Conservation (phyloP, 2,329 filamentous ascomycete species). For the Xylaria multiplex region DNA sequence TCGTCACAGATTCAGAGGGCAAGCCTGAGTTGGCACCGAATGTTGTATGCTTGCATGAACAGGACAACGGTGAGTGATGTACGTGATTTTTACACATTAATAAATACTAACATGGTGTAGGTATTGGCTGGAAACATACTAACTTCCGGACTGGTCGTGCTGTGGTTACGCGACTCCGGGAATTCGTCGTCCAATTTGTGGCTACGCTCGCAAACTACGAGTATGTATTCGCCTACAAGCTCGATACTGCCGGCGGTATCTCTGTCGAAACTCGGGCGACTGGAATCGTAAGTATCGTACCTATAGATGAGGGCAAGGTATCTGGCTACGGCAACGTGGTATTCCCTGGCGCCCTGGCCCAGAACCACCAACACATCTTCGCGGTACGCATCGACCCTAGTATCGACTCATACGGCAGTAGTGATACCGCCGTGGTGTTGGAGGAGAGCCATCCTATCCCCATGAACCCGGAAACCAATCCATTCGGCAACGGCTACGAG, state of each 20-base stretch:
- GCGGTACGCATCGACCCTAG: constrained; percentile 71
- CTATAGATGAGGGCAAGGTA: constrained; percentile 63
- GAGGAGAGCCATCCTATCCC: constrained; percentile 48
- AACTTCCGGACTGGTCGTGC: constrained; percentile 72
- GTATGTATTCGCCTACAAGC: constrained; percentile 72
- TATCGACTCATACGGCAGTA: constrained; percentile 55
- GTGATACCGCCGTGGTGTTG: constrained; percentile 45
- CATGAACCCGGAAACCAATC: constrained; percentile 64
- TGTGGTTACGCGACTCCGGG: constrained; percentile 68
- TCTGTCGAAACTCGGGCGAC: constrained; percentile 71
- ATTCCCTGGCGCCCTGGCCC: constrained; percentile 68
- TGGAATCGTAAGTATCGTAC: constrained; percentile 74
- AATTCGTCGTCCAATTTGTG: constrained; percentile 74
- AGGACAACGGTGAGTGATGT: constrained; percentile 63
- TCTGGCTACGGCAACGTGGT: constrained; percentile 72
- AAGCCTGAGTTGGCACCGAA: constrained; percentile 65
- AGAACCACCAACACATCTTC: constrained; percentile 76
- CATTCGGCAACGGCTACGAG: constrained; percentile 69
- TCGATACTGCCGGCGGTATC: constrained; percentile 71
- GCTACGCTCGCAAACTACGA: constrained; percentile 78
- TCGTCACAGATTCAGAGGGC: constrained; percentile 64
- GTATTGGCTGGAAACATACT: constrained; percentile 76
- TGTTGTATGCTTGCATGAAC: constrained; percentile 74
- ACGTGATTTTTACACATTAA: neutral
- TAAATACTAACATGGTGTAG: constrained; percentile 27